Evolutionary conservation across 1,139 yeast genomes (phyloP).

Genomic region (Lodderomyces pseudojiufengensis): DNA sequence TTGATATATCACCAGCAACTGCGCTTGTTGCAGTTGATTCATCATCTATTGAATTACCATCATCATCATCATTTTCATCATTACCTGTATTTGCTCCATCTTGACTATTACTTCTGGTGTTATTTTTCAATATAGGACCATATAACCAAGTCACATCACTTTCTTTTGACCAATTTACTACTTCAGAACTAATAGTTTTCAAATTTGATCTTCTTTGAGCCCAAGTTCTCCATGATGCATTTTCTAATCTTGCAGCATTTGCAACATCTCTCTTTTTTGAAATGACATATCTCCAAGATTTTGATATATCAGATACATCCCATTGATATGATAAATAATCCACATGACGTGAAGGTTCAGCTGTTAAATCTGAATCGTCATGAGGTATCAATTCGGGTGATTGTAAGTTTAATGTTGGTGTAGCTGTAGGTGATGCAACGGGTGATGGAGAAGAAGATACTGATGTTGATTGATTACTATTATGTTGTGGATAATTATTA

Average conservation of each 20-base stretch:
- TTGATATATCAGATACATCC: conserved; percentile 90
- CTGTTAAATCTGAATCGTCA: conserved; percentile 79
- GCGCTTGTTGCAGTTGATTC: conserved; percentile 36
- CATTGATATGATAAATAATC: conserved; percentile 93
- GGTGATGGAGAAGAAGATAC: conserved; percentile 15
- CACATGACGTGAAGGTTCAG: conserved; percentile 85
- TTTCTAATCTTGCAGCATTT: conserved; percentile 64
- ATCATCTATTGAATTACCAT: conserved; percentile 17
- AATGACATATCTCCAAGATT: conserved; percentile 92
- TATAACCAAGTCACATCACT: conserved; percentile 80
- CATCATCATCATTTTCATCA: conserved; percentile 14
- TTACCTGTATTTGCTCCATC: conserved; percentile 5
- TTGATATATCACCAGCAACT: conserved; percentile 46
- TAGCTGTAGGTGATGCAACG: conserved; percentile 9
- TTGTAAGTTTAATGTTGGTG: conserved; percentile 13
- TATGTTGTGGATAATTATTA: not conserved
- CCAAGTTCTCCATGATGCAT: conserved; percentile 87
- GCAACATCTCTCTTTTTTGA: conserved; percentile 74
- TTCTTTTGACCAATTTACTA: conserved; percentile 76
- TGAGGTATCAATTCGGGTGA: conserved; percentile 54
- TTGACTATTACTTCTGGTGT: conserved; percentile 19
- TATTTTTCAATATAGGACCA: conserved; percentile 65
- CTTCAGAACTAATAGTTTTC: conserved; percentile 68
- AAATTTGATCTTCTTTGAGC: conserved; percentile 68
- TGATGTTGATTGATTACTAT: conserved; percentile 6